These are phyloP conservation scores for Penicillium sp. DNA, from an alignment of 2,329 filamentous ascomycete species.

Conservation along the genomic window DNA sequence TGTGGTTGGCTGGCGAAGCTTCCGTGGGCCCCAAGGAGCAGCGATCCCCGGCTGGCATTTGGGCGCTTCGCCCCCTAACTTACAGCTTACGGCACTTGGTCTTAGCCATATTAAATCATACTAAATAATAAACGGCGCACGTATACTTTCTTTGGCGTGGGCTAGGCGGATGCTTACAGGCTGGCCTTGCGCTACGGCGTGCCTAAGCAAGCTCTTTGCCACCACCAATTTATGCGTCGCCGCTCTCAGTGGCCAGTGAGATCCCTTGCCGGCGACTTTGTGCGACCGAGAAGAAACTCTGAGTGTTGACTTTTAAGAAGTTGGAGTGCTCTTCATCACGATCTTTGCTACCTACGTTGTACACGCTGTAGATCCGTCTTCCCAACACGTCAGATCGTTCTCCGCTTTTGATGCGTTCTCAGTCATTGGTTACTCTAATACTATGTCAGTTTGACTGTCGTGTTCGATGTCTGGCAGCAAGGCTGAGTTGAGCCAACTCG, in stretches of 20 bases:
- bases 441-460: too few relatives aligned
- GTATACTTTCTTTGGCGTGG: too few relatives aligned
- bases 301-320: too few relatives aligned
- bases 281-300: neutral
- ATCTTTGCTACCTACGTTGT: too few relatives aligned
- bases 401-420: too few relatives aligned
- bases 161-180: neutral
- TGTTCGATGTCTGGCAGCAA: too few relatives aligned
- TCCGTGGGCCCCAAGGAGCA: slow-evolving; percentile 9
- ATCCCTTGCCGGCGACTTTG: neutral
- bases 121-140: neutral
- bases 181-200: neutral
- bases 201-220: neutral
- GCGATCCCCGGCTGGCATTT: neutral
- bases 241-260: neutral
- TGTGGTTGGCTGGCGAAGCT: slow-evolving; percentile 7
- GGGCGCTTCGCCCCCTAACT: slow-evolving; percentile 8
- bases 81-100: neutral
- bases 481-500: too few relatives aligned
- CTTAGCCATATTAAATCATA: neutral
- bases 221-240: neutral
- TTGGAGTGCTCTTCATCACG: too few relatives aligned
- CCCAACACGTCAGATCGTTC: neutral
- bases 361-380: neutral
- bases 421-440: too few relatives aligned